Evolutionary conservation across 805 yeast species (phyloP).

Genomic region (Zygosaccharomyces kombuchaensis): DNA sequence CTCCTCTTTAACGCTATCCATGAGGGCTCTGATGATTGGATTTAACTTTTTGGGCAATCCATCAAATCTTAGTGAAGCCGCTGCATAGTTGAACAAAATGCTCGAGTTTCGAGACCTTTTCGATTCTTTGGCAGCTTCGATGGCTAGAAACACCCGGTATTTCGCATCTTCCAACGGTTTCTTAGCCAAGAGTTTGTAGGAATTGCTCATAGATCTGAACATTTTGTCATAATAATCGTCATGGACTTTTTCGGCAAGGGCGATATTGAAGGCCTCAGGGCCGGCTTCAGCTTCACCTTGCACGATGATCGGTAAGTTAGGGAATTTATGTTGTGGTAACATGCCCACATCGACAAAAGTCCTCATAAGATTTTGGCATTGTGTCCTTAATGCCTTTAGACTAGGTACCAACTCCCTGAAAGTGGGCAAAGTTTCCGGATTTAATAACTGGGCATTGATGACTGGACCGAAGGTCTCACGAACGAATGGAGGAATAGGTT

Average conservation of each 20-base stretch:
- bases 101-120: conserved; percentile 49
- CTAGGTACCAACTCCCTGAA: conserved; percentile 81
- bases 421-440: conserved; percentile 44
- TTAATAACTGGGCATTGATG: conserved; percentile 37
- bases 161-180: conserved; percentile 76
- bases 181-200: conserved; percentile 64
- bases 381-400: conserved; percentile 77
- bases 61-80: conserved; percentile 61
- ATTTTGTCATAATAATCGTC: conserved; percentile 63
- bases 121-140: conserved; percentile 60
- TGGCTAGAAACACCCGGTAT: conserved; percentile 58
- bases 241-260: conserved; percentile 66
- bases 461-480: conserved; percentile 32
- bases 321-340: conserved; percentile 63
- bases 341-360: conserved; percentile 76
- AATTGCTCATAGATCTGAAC: conserved; percentile 56
- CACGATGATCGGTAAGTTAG: conserved; percentile 81
- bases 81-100: conserved; percentile 70
- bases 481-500: conserved; percentile 31
- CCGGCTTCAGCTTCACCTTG: conserved; percentile 95
- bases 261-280: conserved; percentile 82
- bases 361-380: conserved; percentile 75
- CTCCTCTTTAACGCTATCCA: conserved; percentile 88
- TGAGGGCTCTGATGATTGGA: conserved; percentile 80
- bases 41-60: conserved; percentile 80